Conservation (phyloP, 371 early-diverging fungal genomes). For the Lichtheimia ramosa region DNA sequence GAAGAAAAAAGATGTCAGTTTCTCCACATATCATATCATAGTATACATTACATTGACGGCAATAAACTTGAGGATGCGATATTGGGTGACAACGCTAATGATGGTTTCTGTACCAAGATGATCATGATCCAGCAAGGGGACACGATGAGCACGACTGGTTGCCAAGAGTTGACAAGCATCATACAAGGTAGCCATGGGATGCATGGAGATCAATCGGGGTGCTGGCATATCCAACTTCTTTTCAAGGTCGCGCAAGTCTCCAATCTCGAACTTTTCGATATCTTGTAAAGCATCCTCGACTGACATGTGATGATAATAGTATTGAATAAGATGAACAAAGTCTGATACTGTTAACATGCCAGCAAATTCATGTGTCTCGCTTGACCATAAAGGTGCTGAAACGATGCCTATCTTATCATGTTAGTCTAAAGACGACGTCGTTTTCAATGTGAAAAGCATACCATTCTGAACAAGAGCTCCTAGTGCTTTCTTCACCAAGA, state of each 20-base stretch:
- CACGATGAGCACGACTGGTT: slow-evolving; percentile 78
- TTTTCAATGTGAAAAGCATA: too few species aligned
- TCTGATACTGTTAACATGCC: slow-evolving; percentile 95
- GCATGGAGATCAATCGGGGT: slow-evolving; percentile 64
- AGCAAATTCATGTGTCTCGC: slow-evolving; percentile 72
- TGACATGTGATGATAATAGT: slow-evolving; percentile 81
- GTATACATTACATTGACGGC: slow-evolving; percentile 72
- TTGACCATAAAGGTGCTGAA: slow-evolving; percentile 92
- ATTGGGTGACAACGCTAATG: slow-evolving; percentile 89
- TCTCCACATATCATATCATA: slow-evolving; percentile 4
- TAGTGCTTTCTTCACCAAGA: slow-evolving; percentile 91
- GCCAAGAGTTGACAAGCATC: slow-evolving; percentile 79
- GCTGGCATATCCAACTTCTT: slow-evolving; percentile 56
- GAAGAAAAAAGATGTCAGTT: background rate
- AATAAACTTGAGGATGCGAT: slow-evolving; percentile 88
- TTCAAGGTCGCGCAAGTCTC: slow-evolving; percentile 67
- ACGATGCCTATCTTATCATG: slow-evolving; percentile 72
- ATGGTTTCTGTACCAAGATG: slow-evolving; percentile 81
- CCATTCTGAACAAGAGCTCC: slow-evolving; percentile 92
- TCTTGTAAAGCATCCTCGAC: slow-evolving; percentile 81
- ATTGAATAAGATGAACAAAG: slow-evolving; percentile 89
- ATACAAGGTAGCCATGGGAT: slow-evolving; percentile 84
- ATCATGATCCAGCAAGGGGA: slow-evolving; percentile 85
- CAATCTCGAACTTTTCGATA: slow-evolving; percentile 80
- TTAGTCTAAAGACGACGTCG: slow-evolving; percentile 1